phyloP scores from a whole-genome alignment of 495 filamentous ascomycete genomes.

The Glonium stellatum region DNA sequence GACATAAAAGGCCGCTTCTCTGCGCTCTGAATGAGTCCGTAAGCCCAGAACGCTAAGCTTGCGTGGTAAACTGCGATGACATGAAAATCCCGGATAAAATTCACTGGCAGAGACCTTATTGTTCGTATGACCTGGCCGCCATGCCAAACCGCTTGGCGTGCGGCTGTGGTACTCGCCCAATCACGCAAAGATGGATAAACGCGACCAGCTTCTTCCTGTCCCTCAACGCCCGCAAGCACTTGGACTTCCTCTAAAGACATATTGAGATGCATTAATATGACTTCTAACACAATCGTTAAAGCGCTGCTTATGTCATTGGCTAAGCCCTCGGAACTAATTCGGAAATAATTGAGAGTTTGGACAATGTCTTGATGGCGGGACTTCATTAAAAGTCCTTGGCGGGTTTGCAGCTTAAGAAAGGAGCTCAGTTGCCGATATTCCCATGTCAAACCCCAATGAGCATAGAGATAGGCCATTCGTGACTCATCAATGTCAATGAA shows the following conservation, averaged over 20 bases:
- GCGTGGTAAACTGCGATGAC: conserved; percentile 57
- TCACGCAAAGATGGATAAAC: conserved; percentile 47
- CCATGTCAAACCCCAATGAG: conserved; percentile 51
- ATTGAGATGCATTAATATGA: conserved; percentile 53
- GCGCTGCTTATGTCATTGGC: conserved; percentile 30
- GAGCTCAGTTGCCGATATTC: conserved; percentile 54
- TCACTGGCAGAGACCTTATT: conserved; percentile 43
- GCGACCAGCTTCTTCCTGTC: conserved; percentile 51
- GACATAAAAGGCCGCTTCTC: background rate
- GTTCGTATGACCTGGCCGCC: conserved; percentile 55
- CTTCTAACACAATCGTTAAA: conserved; percentile 43
- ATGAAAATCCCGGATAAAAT: conserved; percentile 50
- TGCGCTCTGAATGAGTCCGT: conserved; percentile 37
- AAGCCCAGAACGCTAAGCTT: conserved; percentile 54
- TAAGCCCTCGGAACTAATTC: conserved; percentile 36
- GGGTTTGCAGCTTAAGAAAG: conserved; percentile 35
- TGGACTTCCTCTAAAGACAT: conserved; percentile 59
- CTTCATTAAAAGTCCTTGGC: conserved; percentile 41
- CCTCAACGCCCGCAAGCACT: conserved; percentile 56
- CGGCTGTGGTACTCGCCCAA: conserved; percentile 47
- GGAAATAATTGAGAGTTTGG: conserved; percentile 41
- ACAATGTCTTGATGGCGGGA: conserved; percentile 48
- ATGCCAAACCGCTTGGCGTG: conserved; percentile 54
- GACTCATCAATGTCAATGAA: conserved; percentile 47
- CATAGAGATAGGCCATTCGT: conserved; percentile 48